These are phyloP conservation scores for Neurospora sp. DNA, from an alignment of 495 filamentous ascomycete genomes.

Conservation along the genomic window DNA sequence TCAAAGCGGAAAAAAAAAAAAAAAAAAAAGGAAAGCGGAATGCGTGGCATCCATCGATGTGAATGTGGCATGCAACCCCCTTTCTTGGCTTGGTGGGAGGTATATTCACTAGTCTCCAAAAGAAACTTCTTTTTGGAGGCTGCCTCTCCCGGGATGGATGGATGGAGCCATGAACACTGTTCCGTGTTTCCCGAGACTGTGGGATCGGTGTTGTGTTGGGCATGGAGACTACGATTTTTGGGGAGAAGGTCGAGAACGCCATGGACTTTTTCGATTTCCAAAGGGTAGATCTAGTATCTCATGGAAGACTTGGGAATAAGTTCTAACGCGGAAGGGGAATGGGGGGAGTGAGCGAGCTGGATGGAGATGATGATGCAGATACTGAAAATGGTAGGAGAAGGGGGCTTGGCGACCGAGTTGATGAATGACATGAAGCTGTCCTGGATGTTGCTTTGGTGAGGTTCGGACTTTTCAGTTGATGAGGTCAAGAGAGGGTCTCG, in stretches of 20 bases:
- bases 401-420: neutral
- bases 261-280: neutral
- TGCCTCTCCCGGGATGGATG: neutral
- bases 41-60: neutral
- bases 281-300: neutral
- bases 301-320: neutral
- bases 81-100: neutral
- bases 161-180: neutral
- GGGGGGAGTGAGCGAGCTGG: neutral
- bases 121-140: neutral
- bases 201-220: constrained; percentile 9
- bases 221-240: neutral
- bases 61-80: neutral
- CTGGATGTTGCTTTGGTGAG: neutral
- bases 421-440: neutral
- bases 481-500: neutral
- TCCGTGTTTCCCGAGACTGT: constrained; percentile 1
- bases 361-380: neutral
- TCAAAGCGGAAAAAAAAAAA: constrained; percentile 1
- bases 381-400: neutral
- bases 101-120: neutral
- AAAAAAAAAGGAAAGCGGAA: neutral
- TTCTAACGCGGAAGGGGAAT: neutral
- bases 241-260: neutral
- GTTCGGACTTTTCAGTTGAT: neutral